Percentiles rank a stretch among this genome's conserved stretches.
Conservation (phyloP, 108 stramenopile species). For the Cyclotella atomus region DNA sequence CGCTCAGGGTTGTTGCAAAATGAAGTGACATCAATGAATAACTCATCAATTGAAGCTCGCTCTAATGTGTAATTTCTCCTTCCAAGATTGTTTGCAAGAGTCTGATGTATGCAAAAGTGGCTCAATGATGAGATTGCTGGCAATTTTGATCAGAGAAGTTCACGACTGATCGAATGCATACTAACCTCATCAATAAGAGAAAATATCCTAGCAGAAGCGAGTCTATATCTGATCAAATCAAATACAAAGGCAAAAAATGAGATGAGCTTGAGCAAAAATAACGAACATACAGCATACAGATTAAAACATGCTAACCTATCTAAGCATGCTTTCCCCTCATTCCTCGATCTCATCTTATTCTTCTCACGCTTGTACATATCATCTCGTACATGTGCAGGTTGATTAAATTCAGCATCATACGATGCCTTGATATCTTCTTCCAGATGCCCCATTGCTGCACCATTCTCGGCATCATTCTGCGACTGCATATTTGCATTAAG, state of each 20-base stretch:
- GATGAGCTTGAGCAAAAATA: background rate
- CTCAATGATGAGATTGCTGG: background rate
- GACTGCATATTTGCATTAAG: too few species aligned
- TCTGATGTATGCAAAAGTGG: background rate
- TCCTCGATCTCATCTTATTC: slow-evolving; percentile 60
- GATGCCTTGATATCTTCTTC: slow-evolving; percentile 28
- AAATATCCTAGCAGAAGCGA: slow-evolving; percentile 82
- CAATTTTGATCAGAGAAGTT: background rate
- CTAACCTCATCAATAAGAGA: slow-evolving; percentile 61
- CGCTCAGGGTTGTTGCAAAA: slow-evolving; percentile 54
- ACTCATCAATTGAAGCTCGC: slow-evolving; percentile 85
- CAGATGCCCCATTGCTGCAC: background rate
- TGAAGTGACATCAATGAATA: slow-evolving; percentile 84
- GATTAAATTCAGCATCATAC: slow-evolving; percentile 63
- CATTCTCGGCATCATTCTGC: too few species aligned
- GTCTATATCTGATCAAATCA: slow-evolving; percentile 48
- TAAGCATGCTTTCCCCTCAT: slow-evolving; percentile 84
- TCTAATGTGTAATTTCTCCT: slow-evolving; percentile 70
- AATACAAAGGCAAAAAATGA: background rate
- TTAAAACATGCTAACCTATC: slow-evolving; percentile 50
- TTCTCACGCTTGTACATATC: slow-evolving; percentile 53
- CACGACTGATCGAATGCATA: slow-evolving; percentile 5
- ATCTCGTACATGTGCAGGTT: slow-evolving; percentile 51
- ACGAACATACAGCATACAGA: background rate
- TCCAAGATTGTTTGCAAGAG: slow-evolving; percentile 24